Evolutionary conservation across 805 yeast species (phyloP).

Genomic region (Kodamaea leandrae): DNA sequence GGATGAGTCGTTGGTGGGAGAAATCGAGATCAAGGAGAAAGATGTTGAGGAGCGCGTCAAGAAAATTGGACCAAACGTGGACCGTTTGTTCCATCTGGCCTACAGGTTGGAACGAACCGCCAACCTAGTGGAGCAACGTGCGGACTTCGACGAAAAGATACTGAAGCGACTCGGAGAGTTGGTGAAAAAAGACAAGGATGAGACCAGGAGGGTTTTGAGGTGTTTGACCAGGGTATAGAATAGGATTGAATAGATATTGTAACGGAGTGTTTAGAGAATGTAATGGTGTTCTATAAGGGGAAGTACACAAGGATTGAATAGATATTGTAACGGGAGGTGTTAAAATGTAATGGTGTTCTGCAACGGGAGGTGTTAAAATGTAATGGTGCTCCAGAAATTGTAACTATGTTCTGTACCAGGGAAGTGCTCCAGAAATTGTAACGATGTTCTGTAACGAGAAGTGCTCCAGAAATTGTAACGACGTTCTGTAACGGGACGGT

Average conservation of each 20-base stretch:
- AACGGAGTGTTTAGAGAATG: too few relatives aligned
- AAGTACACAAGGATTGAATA: too few relatives aligned
- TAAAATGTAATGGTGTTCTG: too few relatives aligned
- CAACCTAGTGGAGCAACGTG: constrained; percentile 23
- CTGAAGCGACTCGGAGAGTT: constrained; percentile 22
- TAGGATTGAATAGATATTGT: not conserved
- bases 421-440: too few relatives aligned
- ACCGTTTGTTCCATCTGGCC: constrained; percentile 34
- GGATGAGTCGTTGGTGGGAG: constrained; percentile 15
- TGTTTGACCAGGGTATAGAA: constrained; percentile 4
- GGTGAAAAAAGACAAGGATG: not conserved
- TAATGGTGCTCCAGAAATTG: too few relatives aligned
- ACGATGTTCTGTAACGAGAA: too few relatives aligned
- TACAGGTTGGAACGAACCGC: constrained; percentile 27
- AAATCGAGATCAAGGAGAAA: constrained; percentile 12
- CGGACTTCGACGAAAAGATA: constrained; percentile 18
- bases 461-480: too few relatives aligned
- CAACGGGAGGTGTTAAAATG: too few relatives aligned
- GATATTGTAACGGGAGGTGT: too few relatives aligned
- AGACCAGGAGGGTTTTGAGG: constrained; percentile 1
- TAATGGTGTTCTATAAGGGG: too few relatives aligned
- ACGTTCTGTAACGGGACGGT: too few relatives aligned
- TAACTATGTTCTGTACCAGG: too few relatives aligned
- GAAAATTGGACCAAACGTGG: constrained; percentile 31
- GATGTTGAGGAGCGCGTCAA: constrained; percentile 15